Conservation (phyloP, 805 yeast genomes). For the Wickerhamiella galacta region DNA sequence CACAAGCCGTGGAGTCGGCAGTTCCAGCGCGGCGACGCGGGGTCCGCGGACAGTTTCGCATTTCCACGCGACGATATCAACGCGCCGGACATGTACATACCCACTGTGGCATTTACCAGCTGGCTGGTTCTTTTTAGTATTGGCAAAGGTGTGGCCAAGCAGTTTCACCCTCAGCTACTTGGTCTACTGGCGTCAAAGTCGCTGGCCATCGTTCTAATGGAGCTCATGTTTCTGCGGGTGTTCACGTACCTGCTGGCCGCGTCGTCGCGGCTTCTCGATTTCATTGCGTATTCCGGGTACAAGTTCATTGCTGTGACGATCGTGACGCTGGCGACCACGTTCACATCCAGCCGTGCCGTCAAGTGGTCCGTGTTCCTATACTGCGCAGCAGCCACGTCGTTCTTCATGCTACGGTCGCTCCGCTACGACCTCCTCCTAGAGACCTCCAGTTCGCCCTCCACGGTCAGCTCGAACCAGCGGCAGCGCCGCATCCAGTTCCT, state of each 20-base stretch:
- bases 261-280: constrained; percentile 59
- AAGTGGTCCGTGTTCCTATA: constrained; percentile 36
- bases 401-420: constrained; percentile 34
- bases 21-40: constrained; percentile 22
- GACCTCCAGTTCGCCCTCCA: constrained; percentile 30
- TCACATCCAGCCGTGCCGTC: constrained; percentile 22
- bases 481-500: constrained; percentile 75
- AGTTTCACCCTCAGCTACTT: constrained; percentile 82
- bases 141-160: constrained; percentile 70
- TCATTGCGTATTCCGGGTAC: constrained; percentile 82
- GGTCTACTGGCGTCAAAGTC: constrained; percentile 80
- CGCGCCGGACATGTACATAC: constrained; percentile 93
- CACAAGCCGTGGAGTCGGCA: constrained; percentile 69
- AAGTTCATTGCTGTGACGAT: constrained; percentile 58
- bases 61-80: constrained; percentile 77
- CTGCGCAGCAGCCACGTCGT: constrained; percentile 38
- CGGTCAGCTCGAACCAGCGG: constrained; percentile 48
- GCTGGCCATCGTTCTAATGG: constrained; percentile 63
- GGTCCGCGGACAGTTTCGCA: constrained; percentile 33
- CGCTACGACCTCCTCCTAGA: constrained; percentile 42
- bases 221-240: constrained; percentile 55
- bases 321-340: constrained; percentile 21
- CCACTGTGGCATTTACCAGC: constrained; percentile 82
- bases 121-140: constrained; percentile 73
- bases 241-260: constrained; percentile 71